A percentile compares a stretch with the other conserved stretches of the same genome.
Conservation (phyloP, 2,329 filamentous ascomycete genomes). For the Fusarium equiseti region DNA sequence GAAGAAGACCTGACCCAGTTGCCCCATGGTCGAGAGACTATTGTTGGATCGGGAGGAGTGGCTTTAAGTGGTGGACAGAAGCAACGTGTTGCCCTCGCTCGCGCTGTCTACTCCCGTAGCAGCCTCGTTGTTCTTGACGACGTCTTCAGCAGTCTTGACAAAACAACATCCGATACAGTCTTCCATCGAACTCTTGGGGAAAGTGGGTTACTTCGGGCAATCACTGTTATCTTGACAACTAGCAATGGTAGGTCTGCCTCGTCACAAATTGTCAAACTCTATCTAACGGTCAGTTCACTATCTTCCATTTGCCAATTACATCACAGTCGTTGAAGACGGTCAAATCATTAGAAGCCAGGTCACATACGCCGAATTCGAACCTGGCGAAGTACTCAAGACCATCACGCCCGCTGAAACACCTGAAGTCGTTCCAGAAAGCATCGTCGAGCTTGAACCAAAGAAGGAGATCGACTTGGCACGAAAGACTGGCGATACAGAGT, state of each 20-base stretch:
- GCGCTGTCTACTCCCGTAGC: conserved; percentile 58
- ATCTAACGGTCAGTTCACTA: conserved; percentile 40
- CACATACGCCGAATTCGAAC: conserved; percentile 33
- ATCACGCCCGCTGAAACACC: neutral
- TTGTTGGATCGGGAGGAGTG: conserved; percentile 57
- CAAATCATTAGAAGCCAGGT: conserved; percentile 44
- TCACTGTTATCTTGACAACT: conserved; percentile 49
- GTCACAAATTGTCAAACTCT: accelerated
- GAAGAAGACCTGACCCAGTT: conserved; percentile 51
- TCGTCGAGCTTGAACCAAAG: neutral
- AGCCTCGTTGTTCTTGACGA: conserved; percentile 61
- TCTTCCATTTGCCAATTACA: conserved; percentile 40
- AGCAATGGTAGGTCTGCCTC: conserved; percentile 6
- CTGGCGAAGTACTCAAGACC: neutral
- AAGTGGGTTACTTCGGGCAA: conserved; percentile 56
- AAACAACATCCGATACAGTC: conserved; percentile 57
- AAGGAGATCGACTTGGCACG: conserved; percentile 43
- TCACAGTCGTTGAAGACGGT: conserved; percentile 45
- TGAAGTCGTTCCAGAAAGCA: neutral
- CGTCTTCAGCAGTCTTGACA: conserved; percentile 59
- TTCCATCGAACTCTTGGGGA: conserved; percentile 57
- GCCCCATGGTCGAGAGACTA: conserved; percentile 51
- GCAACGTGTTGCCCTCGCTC: conserved; percentile 58
- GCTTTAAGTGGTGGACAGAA: conserved; percentile 60
- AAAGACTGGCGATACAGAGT: conserved; percentile 48